phyloP scores from a whole-genome alignment of 192 early-diverging fungal species.

The Helicostylum pulchrum region DNA sequence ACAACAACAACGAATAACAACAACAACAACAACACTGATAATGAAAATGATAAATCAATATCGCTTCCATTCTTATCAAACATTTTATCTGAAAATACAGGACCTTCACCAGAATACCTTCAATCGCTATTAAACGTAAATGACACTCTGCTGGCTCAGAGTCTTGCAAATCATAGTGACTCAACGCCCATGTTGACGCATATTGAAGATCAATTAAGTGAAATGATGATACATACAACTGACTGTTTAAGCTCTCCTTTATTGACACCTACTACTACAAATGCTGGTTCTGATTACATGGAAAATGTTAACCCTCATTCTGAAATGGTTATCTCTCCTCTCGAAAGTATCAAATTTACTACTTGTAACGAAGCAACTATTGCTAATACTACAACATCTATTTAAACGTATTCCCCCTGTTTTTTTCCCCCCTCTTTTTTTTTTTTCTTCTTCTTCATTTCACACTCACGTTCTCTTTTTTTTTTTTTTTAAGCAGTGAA shows the following conservation, averaged over 20 bases:
- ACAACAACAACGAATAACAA: background rate
- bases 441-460: too few species aligned
- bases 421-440: too few species aligned
- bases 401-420: too few species aligned
- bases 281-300: too few species aligned
- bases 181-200: background rate
- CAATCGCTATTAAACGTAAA: conserved; percentile 25
- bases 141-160: conserved; percentile 29
- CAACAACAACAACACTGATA: background rate
- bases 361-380: too few species aligned
- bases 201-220: background rate
- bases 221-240: background rate
- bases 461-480: too few species aligned
- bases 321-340: too few species aligned
- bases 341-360: too few species aligned
- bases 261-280: background rate
- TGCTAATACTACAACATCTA: too few species aligned
- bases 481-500: too few species aligned
- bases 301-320: too few species aligned
- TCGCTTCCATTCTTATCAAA: background rate
- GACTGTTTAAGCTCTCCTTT: background rate
- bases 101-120: conserved; percentile 24
- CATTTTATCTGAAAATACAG: background rate
- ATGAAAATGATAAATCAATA: background rate
- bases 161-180: conserved; percentile 8